Percentiles rank a stretch among this genome's conserved stretches.
These are phyloP conservation scores for Dryadomyces quercus-mongolicae DNA, from an alignment of 2,329 filamentous ascomycete genomes.

Conservation along the genomic window DNA sequence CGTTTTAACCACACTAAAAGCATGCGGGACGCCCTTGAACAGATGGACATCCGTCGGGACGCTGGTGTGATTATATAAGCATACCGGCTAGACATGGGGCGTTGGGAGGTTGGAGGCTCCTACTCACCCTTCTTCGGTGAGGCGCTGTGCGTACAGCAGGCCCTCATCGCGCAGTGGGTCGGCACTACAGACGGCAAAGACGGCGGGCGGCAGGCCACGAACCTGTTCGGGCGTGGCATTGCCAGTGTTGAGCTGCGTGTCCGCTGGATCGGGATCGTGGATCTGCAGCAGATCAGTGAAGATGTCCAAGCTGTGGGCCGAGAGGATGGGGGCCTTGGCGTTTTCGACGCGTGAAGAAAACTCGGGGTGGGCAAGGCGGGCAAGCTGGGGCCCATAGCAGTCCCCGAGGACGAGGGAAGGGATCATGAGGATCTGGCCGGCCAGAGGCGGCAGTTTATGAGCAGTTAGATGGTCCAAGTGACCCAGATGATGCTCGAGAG, in stretches of 20 bases:
- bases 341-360: slow-evolving; percentile 21
- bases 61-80: slow-evolving; percentile 12
- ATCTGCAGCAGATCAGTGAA: slow-evolving; percentile 20
- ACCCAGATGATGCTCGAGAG: slow-evolving; percentile 7
- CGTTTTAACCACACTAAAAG: slow-evolving; percentile 14
- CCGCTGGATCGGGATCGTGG: slow-evolving; percentile 14
- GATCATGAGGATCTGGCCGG: slow-evolving; percentile 25
- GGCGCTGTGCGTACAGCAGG: slow-evolving; percentile 8
- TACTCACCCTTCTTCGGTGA: slow-evolving; percentile 10
- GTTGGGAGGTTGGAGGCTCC: slow-evolving; percentile 5
- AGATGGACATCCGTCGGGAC: slow-evolving; percentile 18
- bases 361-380: slow-evolving; percentile 29
- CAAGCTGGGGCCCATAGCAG: slow-evolving; percentile 2
- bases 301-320: slow-evolving; percentile 22
- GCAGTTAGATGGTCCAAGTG: slow-evolving; percentile 27
- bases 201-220: slow-evolving; percentile 14
- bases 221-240: slow-evolving; percentile 22
- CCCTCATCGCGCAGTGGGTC: slow-evolving; percentile 11
- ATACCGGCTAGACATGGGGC: too few species aligned
- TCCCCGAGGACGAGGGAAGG: slow-evolving; percentile 19
- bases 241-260: slow-evolving; percentile 28
- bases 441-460: slow-evolving; percentile 22
- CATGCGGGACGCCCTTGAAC: slow-evolving; percentile 11
- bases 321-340: slow-evolving; percentile 32
- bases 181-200: slow-evolving; percentile 7